These are phyloP conservation scores for Aspergillus baeticus DNA, from an alignment of 495 filamentous ascomycete species.

Conservation along the genomic window DNA sequence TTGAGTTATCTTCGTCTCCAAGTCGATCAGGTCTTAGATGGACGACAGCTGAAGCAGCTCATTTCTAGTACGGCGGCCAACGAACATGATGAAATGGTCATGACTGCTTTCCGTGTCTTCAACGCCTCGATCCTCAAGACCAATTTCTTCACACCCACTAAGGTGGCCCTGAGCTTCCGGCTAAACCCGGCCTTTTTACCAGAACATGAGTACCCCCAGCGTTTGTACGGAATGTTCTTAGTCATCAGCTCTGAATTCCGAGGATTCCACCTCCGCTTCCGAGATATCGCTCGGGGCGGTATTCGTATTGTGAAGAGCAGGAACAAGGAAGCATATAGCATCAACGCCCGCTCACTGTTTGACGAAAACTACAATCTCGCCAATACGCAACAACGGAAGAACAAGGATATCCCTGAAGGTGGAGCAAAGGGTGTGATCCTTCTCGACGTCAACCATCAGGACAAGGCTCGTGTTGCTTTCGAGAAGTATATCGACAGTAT, in stretches of 20 bases:
- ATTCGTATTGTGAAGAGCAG: conserved; percentile 98
- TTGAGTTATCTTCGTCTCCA: conserved; percentile 73
- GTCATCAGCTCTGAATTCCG: conserved; percentile 96
- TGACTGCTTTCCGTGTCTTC: conserved; percentile 95
- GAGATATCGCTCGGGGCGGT: conserved; percentile 94
- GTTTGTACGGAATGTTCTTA: conserved; percentile 96
- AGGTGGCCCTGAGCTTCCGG: conserved; percentile 96
- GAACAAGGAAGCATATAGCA: conserved; percentile 89
- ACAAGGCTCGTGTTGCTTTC: conserved; percentile 87
- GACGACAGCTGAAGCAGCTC: conserved; percentile 71
- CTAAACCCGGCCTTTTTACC: conserved; percentile 88
- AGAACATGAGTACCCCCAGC: conserved; percentile 87
- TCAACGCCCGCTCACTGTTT: conserved; percentile 93
- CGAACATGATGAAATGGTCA: conserved; percentile 97
- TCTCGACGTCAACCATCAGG: conserved; percentile 88
- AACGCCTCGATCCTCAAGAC: conserved; percentile 90
- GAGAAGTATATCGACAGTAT: conserved; percentile 99
- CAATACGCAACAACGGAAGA: conserved; percentile 98
- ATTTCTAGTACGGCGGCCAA: conserved; percentile 82
- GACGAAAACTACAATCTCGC: conserved; percentile 99
- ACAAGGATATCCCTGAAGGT: conserved; percentile 99
- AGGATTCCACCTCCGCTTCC: conserved; percentile 96
- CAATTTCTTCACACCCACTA: conserved; percentile 99
- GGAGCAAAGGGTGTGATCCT: conserved; percentile 98
- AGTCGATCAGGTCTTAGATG: conserved; percentile 73